Evolutionary conservation across 495 filamentous ascomycete species (phyloP).

Genomic region (Tuber magnatum): DNA sequence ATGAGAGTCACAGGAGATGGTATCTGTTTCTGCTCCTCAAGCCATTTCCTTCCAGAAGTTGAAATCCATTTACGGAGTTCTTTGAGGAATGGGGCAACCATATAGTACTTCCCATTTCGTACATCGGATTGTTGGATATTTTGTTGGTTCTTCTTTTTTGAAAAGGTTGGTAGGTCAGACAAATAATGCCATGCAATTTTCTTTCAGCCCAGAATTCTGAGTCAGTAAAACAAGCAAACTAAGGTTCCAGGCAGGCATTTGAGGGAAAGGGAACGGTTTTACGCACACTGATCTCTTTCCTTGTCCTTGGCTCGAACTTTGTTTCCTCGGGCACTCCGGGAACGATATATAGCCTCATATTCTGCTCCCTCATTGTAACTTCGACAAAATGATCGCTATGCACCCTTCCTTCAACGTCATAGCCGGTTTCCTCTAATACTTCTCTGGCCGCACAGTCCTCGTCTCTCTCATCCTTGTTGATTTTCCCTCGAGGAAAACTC

Average conservation of each 20-base stretch:
- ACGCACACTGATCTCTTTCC: conserved; percentile 80
- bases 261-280: conserved; percentile 16
- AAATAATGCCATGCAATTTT: conserved; percentile 89
- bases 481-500: conserved; percentile 95
- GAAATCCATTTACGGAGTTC: conserved; percentile 85
- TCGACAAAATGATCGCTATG: conserved; percentile 64
- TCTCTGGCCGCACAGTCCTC: conserved; percentile 87
- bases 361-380: conserved; percentile 81
- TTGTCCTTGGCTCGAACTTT: conserved; percentile 75
- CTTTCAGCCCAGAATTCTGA: conserved; percentile 4
- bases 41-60: conserved; percentile 65
- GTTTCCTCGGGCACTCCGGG: conserved; percentile 78
- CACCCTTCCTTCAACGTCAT: conserved; percentile 72
- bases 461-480: conserved; percentile 91
- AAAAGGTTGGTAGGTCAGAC: conserved; percentile 75
- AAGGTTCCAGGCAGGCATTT: background rate
- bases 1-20: conserved; percentile 22
- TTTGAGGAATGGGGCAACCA: conserved; percentile 88
- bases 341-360: conserved; percentile 85
- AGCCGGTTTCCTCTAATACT: conserved; percentile 93
- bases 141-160: conserved; percentile 58
- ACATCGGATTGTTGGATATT: conserved; percentile 48
- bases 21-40: conserved; percentile 40
- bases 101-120: conserved; percentile 83
- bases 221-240: conserved; percentile 17